Percentiles rank a stretch among this genome's conserved stretches.
These are phyloP conservation scores for Amylostereum chailletii DNA, from an alignment of 1,284 basidiomycete species.

Conservation along the genomic window DNA sequence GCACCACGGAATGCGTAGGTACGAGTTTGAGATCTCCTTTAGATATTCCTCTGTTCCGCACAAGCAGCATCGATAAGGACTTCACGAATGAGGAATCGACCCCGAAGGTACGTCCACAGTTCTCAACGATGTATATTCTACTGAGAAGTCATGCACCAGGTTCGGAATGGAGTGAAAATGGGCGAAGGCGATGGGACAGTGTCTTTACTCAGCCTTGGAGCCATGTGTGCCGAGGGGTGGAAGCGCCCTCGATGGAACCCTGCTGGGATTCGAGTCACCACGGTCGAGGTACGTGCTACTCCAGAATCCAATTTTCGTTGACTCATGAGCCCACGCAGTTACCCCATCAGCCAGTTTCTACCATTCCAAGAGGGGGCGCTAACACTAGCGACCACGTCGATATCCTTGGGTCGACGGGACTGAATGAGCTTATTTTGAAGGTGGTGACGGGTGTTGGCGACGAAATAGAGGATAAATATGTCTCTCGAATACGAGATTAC, in stretches of 20 bases:
- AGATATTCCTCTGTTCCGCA: constrained; percentile 50
- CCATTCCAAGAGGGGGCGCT: constrained; percentile 82
- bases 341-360: constrained; percentile 72
- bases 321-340: constrained; percentile 39
- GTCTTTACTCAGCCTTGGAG: constrained; percentile 79
- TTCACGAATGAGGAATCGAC: constrained; percentile 56
- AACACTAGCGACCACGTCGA: constrained; percentile 92
- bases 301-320: not conserved
- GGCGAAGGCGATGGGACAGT: constrained; percentile 98
- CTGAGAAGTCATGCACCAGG: constrained; percentile 22
- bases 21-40: constrained; percentile 36
- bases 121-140: not conserved
- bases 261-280: constrained; percentile 77
- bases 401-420: constrained; percentile 78
- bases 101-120: constrained; percentile 43
- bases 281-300: constrained; percentile 61
- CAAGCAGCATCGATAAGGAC: constrained; percentile 79
- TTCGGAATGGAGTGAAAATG: constrained; percentile 79
- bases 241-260: constrained; percentile 90
- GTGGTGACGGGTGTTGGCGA: constrained; percentile 72
- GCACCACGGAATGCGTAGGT: constrained; percentile 24
- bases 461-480: constrained; percentile 66
- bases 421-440: constrained; percentile 90
- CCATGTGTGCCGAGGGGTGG: constrained; percentile 97
- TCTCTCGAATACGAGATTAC: constrained; percentile 78